These are phyloP conservation scores for Candida sojae DNA, from an alignment of 1,139 yeast genomes.

Conservation along the genomic window DNA sequence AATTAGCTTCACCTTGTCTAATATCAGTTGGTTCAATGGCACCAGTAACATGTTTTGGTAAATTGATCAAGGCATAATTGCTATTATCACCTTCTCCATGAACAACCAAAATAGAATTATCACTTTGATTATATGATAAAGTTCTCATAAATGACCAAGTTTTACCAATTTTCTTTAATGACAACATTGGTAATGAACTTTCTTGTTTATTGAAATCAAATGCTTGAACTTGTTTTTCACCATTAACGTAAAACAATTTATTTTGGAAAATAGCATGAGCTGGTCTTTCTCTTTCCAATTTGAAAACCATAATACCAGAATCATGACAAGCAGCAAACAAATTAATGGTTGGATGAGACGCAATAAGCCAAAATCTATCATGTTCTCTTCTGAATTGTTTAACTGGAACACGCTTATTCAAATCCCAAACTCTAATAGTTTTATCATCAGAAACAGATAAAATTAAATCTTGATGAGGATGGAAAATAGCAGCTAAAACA, in stretches of 20 bases:
- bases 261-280: conserved; percentile 76
- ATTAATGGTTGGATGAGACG: conserved; percentile 87
- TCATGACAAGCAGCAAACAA: conserved; percentile 97
- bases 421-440: conserved; percentile 97
- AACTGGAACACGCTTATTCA: conserved; percentile 89
- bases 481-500: conserved; percentile 87
- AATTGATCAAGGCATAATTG: conserved; percentile 69
- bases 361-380: conserved; percentile 93
- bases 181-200: conserved; percentile 74
- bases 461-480: conserved; percentile 90
- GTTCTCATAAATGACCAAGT: conserved; percentile 86
- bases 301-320: conserved; percentile 97
- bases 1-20: conserved; percentile 78
- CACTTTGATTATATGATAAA: conserved; percentile 89
- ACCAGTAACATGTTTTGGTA: conserved; percentile 89
- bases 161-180: conserved; percentile 81
- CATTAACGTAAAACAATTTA: conserved; percentile 72
- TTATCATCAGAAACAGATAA: conserved; percentile 95
- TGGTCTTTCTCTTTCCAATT: conserved; percentile 96
- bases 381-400: conserved; percentile 93
- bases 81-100: conserved; percentile 67
- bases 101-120: conserved; percentile 81
- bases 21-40: conserved; percentile 87
- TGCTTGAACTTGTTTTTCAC: conserved; percentile 82
- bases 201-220: conserved; percentile 67